Evolutionary conservation across 345 rosid species (phyloP).

Genomic region (Odontarrhena argentea): DNA sequence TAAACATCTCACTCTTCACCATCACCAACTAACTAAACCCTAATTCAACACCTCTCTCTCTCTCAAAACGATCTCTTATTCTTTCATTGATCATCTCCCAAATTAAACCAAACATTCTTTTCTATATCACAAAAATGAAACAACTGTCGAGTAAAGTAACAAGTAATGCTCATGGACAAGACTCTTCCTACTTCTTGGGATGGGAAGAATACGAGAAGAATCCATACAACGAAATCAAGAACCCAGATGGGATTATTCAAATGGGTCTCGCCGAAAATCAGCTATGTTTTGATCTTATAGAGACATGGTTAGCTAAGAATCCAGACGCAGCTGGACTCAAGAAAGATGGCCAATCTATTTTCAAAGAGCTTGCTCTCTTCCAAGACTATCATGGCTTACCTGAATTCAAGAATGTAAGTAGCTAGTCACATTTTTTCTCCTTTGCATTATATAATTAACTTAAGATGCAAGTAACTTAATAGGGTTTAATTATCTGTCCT

Average conservation of each 20-base stretch:
- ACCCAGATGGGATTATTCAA: conserved; percentile 70
- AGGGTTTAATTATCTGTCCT: not conserved
- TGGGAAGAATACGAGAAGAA: conserved; percentile 81
- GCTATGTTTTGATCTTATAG: conserved; percentile 67
- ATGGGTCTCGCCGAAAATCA: conserved; percentile 89
- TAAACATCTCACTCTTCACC: conserved; percentile 21
- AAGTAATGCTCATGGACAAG: conserved; percentile 69
- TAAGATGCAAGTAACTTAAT: not conserved
- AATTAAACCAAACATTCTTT: not conserved
- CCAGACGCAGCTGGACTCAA: conserved; percentile 63
- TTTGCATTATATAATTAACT: not conserved
- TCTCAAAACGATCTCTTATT: not conserved
- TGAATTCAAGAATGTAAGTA: conserved; percentile 60
- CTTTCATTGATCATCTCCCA: conserved; percentile 22
- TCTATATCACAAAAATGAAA: conserved; percentile 33
- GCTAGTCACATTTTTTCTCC: not conserved
- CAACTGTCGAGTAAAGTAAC: conserved; percentile 59
- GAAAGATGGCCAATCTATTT: conserved; percentile 60
- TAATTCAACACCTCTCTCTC: conserved; percentile 25
- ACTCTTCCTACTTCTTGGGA: conserved; percentile 77
- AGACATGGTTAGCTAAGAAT: conserved; percentile 65
- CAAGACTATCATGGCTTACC: conserved; percentile 81
- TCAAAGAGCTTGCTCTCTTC: conserved; percentile 78
- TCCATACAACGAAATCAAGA: conserved; percentile 57
- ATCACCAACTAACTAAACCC: conserved; percentile 32